A percentile compares a stretch with the other conserved stretches of the same genome.
Conservation (phyloP, 1,284 basidiomycete genomes). For the Rhodotorula glutinis region DNA sequence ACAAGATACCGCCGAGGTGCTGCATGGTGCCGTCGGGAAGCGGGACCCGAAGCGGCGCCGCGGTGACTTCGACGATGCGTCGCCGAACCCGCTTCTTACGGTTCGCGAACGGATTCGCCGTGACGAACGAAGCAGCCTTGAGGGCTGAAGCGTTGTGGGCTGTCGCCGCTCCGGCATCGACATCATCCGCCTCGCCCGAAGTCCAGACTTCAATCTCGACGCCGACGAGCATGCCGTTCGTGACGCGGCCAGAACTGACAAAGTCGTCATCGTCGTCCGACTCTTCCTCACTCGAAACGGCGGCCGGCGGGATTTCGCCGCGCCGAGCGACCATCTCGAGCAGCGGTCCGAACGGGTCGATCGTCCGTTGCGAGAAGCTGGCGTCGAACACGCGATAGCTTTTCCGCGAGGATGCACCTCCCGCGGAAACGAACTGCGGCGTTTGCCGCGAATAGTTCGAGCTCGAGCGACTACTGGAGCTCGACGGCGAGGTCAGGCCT, state of each 20-base stretch:
- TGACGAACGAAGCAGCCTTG: slow-evolving; percentile 11
- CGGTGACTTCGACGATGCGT: slow-evolving; percentile 35
- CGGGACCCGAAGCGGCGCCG: slow-evolving; percentile 26
- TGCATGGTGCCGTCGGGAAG: slow-evolving; percentile 16
- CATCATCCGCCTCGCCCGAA: neutral
- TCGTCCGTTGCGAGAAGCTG: slow-evolving; percentile 34
- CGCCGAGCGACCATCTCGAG: slow-evolving; percentile 33
- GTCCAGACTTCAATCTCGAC: slow-evolving; percentile 32
- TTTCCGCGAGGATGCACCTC: slow-evolving; percentile 23
- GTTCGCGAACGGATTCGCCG: neutral
- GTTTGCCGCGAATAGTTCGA: neutral
- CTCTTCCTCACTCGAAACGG: neutral
- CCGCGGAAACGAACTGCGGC: slow-evolving; percentile 21
- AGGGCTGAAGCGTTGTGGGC: slow-evolving; percentile 1
- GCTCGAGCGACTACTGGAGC: neutral
- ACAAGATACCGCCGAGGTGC: slow-evolving; percentile 38
- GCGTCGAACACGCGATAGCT: slow-evolving; percentile 40
- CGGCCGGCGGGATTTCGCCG: slow-evolving; percentile 21
- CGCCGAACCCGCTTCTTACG: slow-evolving; percentile 35
- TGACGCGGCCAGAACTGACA: neutral
- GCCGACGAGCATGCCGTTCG: slow-evolving; percentile 32
- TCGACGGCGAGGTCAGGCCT: neutral
- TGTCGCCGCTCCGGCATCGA: slow-evolving; percentile 1
- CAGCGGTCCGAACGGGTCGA: slow-evolving; percentile 39
- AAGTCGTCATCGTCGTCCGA: slow-evolving; percentile 21